Base-by-base conservation (phyloP, 768 basidiomycete genomes). In the Tricholoma furcatifolium region DNA sequence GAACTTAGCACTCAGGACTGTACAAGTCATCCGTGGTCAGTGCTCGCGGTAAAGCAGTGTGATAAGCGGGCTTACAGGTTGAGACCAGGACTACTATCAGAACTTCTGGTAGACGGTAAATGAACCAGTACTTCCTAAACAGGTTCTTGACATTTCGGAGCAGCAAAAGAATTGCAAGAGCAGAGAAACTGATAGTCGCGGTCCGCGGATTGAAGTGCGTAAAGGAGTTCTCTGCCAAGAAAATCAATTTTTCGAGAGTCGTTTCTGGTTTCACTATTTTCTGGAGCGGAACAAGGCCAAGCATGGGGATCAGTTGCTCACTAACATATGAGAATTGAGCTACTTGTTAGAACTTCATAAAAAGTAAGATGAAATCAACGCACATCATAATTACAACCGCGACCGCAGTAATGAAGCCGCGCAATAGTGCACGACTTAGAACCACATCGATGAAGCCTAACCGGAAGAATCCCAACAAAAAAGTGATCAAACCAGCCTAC, bases 371-470 rank as follows among this genome's bases (percentile, higher is more conserved):
- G n/a, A 8, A 14, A 23, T 44, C 12, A 3, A 73, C 86, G 43
- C 58, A 90, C 89, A 93, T 84, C 65, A 87, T 76, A 61, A 98
- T 95, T 39, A 98, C 86, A 6, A 88, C 78, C 1, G 88, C 91
- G 23, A 94, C 79, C 14, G 93, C 92, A 1, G 86, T 84, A 41
- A 96, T 81, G 65, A 96, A 95, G 2, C 94, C 94, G 24, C 91
- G 81, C 50, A 96, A 76, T 12, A 96, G 76, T 3, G 93, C 91
- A 47, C 93, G 85, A 61, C 91, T 93, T 24, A 98, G 79, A 5
- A 96, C 89, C 11, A 96, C 94, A 65, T 98, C 95, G 48, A 96
- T 83, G 69, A 96, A 96, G 2, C 94, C 93, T 9, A 98, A 75
- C 21, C 93, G 80, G 65, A 95, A 86, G 61, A 96, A 81, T 2